A percentile compares a stretch with the other conserved stretches of the same genome.
Evolutionary conservation across 2,329 filamentous ascomycete species (phyloP).

Genomic region (Calcarisporium arbuscula): DNA sequence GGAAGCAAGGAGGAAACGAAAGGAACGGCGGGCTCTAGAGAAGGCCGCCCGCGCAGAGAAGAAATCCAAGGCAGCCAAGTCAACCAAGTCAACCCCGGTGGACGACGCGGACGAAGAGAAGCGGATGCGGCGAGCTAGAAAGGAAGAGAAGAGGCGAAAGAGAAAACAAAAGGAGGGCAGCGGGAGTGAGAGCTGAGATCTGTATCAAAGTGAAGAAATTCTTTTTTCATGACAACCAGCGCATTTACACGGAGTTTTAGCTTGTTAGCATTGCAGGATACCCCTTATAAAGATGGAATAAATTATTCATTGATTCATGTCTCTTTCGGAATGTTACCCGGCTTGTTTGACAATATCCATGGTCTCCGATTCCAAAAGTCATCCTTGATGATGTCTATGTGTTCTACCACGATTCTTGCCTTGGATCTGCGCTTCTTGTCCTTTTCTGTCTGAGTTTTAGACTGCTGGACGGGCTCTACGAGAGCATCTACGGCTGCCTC

Average conservation of each 20-base stretch:
- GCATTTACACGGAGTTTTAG: constrained; percentile 20
- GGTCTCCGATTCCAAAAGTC: constrained; percentile 86
- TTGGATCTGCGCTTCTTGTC: constrained; percentile 76
- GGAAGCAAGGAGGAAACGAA: constrained; percentile 14
- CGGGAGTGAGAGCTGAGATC: constrained; percentile 9
- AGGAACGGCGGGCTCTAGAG: constrained; percentile 5
- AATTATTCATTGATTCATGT: constrained; percentile 24
- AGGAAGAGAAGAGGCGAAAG: constrained; percentile 34
- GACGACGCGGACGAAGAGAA: constrained; percentile 36
- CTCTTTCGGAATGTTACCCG: constrained; percentile 63
- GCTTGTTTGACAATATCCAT: constrained; percentile 73
- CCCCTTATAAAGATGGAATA: constrained; percentile 19
- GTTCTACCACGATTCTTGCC: constrained; percentile 72
- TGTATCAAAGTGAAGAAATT: constrained; percentile 5
- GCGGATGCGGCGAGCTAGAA: constrained; percentile 34
- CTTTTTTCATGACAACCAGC: background rate
- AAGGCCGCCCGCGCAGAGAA: constrained; percentile 12
- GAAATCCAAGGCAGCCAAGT: constrained; percentile 16
- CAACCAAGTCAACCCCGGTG: constrained; percentile 20
- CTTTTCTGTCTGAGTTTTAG: constrained; percentile 77
- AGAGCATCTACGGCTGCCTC: constrained; percentile 40
- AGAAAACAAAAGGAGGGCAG: constrained; percentile 19
- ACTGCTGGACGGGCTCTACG: constrained; percentile 51
- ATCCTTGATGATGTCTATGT: constrained; percentile 91
- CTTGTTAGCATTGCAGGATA: constrained; percentile 21